Evolutionary conservation across 2,329 filamentous ascomycete species (phyloP), one percentile per base, ranked within the genome.

Genomic region (Pseudogymnoascus sp.): DNA sequence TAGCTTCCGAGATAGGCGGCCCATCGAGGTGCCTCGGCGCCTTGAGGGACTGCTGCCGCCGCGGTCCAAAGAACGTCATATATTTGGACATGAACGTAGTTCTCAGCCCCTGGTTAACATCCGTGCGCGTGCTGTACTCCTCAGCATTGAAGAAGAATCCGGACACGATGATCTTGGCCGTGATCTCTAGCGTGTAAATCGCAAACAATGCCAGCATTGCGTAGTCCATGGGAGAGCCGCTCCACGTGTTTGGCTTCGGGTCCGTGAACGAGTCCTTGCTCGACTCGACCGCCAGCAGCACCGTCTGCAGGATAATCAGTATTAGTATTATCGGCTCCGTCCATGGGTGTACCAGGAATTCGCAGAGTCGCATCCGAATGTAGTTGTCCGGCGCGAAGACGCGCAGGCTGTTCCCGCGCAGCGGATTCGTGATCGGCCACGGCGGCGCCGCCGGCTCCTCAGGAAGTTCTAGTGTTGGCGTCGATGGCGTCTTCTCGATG

Each of bases 131-230:
- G 75, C 91, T 96, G 75, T 97, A 97, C 72, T 97, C 93, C 7
- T 86, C 79, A 1, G 95, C 90, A 72, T 99, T 99, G 68, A 96
- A 80, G 33, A 99, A 81, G 69, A 99, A 89, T 0, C 95, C 96
- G 0, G 95, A 99, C 0, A 99, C 96, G 65, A 99, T 88, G 43
- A 93, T 88, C 62, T 93, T 89, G 65, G 90, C 86, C 62, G 89
- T 78, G 37, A 96, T 82, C 75, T 99, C 96, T 22, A 96, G 71
- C 0, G 93, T 96, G 73, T 98, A 99, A 60, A 99, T 84, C 64
- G 89, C 80, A 74, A 99, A 99, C 5, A 99, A 84, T 1, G 76
- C 86, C 50, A 98, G 81, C 63, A 98, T 84, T 24, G 88, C 86
- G 26, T 67, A 70, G 22, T 72, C 69, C 16, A 69, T 71, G 7